Conservation (phyloP, 768 basidiomycete genomes). For the Tremella yokohamensis region DNA sequence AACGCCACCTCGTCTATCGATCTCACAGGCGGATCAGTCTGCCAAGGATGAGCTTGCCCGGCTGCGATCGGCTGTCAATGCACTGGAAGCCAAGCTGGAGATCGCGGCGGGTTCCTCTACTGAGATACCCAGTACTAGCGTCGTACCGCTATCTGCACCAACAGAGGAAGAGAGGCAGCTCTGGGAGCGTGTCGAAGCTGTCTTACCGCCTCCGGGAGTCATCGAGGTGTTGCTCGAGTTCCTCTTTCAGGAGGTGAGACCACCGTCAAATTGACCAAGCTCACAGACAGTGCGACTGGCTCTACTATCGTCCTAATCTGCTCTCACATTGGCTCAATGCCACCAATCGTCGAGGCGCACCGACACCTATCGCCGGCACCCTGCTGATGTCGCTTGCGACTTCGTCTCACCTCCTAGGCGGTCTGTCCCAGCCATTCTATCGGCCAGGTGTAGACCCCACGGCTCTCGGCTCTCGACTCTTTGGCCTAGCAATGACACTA, state of each 20-base stretch:
- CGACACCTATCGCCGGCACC: constrained; percentile 12
- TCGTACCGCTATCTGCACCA: not conserved
- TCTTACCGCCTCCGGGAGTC: constrained; percentile 10
- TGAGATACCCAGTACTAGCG: not conserved
- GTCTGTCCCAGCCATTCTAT: not conserved
- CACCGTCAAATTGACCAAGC: not conserved
- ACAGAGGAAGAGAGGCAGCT: constrained; percentile 13
- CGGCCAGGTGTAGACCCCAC: not conserved
- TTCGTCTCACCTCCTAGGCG: constrained; percentile 15
- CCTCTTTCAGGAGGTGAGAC: constrained; percentile 23
- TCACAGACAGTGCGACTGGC: constrained; percentile 24
- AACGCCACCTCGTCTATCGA: not conserved
- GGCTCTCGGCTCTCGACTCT: not conserved
- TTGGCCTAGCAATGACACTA: not conserved
- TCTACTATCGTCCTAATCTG: constrained; percentile 15
- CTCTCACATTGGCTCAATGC: constrained; percentile 7
- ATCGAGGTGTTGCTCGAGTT: constrained; percentile 26
- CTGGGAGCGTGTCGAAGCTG: constrained; percentile 15
- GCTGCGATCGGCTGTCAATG: not conserved
- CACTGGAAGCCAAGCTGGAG: not conserved
- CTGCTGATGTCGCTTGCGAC: constrained; percentile 20
- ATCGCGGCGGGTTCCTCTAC: not conserved
- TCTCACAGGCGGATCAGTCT: not conserved
- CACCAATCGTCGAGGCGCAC: not conserved
- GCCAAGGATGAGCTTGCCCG: not conserved